Evolutionary conservation across 345 rosid species (phyloP).

Genomic region (Populus deltoides): DNA sequence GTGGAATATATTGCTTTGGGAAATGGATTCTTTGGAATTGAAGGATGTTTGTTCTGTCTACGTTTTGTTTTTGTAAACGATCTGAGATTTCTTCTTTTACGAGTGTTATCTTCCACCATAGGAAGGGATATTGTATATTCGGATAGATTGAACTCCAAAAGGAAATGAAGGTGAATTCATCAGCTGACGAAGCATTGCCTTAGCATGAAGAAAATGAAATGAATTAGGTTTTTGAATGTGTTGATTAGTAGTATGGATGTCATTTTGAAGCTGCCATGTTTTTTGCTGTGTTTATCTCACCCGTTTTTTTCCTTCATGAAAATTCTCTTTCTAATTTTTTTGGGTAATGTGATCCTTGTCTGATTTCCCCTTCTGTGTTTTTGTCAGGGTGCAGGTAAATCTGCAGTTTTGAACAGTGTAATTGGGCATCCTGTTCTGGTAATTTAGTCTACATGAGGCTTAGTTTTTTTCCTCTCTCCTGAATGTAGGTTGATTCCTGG

Average conservation of each 20-base stretch:
- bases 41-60: neutral
- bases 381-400: conserved; percentile 96
- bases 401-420: conserved; percentile 86
- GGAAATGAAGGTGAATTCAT: neutral
- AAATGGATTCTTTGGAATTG: too few species aligned
- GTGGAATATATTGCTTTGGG: too few species aligned
- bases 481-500: neutral
- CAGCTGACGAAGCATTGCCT: neutral
- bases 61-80: neutral
- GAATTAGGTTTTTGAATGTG: neutral
- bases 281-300: neutral
- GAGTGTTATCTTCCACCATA: neutral
- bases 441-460: conserved; percentile 24
- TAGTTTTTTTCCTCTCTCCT: neutral
- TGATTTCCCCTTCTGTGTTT: neutral
- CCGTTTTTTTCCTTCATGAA: too few species aligned
- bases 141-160: neutral
- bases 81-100: neutral
- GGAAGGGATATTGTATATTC: neutral
- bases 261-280: neutral
- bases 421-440: conserved; percentile 96
- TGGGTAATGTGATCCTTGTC: neutral
- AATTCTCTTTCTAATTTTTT: neutral
- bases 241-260: too few species aligned
- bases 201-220: neutral